A percentile compares a stretch with the other conserved stretches of the same genome.
These are phyloP conservation scores for Aspergillus cavernicola DNA, from an alignment of 495 filamentous ascomycete species.

Conservation along the genomic window DNA sequence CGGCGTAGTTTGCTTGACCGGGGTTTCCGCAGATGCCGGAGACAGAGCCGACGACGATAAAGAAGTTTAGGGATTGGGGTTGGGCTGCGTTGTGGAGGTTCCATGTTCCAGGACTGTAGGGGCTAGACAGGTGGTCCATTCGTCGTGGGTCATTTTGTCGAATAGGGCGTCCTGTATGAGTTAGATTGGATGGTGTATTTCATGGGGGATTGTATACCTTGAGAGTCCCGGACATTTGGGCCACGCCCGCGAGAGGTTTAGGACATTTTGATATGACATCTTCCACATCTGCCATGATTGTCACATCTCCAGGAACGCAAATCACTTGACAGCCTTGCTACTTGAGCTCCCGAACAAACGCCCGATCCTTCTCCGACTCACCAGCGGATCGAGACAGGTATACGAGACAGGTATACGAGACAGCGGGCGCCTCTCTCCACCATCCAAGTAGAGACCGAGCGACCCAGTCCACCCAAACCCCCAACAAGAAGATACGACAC, in stretches of 20 bases:
- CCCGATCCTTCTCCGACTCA: background rate
- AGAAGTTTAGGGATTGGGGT: constrained; percentile 39
- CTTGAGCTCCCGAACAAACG: constrained; percentile 38
- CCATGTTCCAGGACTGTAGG: constrained; percentile 48
- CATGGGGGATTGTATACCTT: too few species aligned
- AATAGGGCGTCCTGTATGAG: constrained; percentile 12
- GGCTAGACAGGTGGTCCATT: constrained; percentile 29
- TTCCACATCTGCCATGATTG: constrained; percentile 12
- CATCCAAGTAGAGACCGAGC: constrained; percentile 56
- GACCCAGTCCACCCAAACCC: constrained; percentile 56
- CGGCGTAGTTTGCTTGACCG: constrained; percentile 35
- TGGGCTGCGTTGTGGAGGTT: constrained; percentile 53
- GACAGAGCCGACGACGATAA: constrained; percentile 40
- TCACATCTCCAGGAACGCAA: constrained; percentile 16
- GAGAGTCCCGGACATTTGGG: constrained; percentile 20
- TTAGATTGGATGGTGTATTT: too few species aligned
- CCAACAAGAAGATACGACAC: constrained; percentile 40
- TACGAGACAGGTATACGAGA: constrained; percentile 45
- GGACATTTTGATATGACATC: constrained; percentile 6
- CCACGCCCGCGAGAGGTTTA: constrained; percentile 25
- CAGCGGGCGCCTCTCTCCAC: constrained; percentile 50
- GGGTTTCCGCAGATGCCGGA: constrained; percentile 29
- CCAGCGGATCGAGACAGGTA: constrained; percentile 25
- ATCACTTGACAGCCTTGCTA: constrained; percentile 21
- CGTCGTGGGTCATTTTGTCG: constrained; percentile 34